phyloP scores from a whole-genome alignment of 73 alveolate species.

The Blepharisma japonicum region DNA sequence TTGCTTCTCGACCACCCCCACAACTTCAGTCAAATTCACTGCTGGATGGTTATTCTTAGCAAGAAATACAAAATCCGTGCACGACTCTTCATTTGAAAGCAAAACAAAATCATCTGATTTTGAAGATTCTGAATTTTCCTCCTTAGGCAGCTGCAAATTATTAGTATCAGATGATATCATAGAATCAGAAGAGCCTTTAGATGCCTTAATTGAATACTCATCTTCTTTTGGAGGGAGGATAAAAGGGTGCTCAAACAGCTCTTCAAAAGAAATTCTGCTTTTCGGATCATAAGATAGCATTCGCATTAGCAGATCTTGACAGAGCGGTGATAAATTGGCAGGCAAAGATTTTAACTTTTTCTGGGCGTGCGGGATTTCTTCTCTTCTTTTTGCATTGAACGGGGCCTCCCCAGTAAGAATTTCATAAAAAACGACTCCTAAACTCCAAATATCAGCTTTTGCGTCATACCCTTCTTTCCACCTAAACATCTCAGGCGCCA shows the following conservation, averaged over 20 bases:
- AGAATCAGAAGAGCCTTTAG: not conserved
- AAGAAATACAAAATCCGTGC: constrained; percentile 1
- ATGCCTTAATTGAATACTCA: too few relatives aligned
- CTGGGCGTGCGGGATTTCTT: constrained; percentile 17
- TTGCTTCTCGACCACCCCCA: not conserved
- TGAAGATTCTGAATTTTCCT: not conserved
- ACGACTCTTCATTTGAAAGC: not conserved
- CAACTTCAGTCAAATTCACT: not conserved
- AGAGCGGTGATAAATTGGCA: not conserved
- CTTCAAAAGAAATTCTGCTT: constrained; percentile 21
- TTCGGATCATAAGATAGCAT: constrained; percentile 7
- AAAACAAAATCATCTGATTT: not conserved
- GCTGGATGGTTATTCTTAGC: constrained; percentile 14
- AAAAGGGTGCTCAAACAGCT: constrained; percentile 22
- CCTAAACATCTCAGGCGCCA: constrained; percentile 33
- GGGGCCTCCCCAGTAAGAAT: constrained; percentile 25
- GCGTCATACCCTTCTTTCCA: constrained; percentile 17
- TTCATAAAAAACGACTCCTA: constrained; percentile 25
- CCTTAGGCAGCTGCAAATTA: not conserved
- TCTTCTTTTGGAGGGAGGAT: not conserved
- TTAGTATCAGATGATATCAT: not conserved
- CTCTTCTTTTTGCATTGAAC: not conserved
- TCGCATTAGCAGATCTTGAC: not conserved
- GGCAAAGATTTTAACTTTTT: constrained; percentile 11
- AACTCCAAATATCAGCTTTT: constrained; percentile 28